A percentile compares a stretch with the other conserved stretches of the same genome.
These are phyloP conservation scores for Dactylella cylindrospora DNA, from an alignment of 2,329 filamentous ascomycete species.

Conservation along the genomic window DNA sequence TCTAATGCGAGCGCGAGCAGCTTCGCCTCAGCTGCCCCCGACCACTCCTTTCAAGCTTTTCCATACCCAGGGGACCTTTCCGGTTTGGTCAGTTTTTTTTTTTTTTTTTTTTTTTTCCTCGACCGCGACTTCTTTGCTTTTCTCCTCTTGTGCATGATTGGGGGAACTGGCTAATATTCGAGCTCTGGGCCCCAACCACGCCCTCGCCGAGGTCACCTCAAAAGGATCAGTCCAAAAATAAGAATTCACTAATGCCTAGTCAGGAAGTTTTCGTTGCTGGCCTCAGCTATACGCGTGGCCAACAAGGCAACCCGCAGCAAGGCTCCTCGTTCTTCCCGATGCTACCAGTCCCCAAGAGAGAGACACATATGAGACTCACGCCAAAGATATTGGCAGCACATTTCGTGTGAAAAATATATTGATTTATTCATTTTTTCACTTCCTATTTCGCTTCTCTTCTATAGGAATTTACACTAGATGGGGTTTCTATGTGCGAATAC, in stretches of 20 bases:
- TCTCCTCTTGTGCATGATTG: conserved; percentile 22
- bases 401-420: too few species aligned
- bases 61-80: too few species aligned
- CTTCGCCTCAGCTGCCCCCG: conserved; percentile 41
- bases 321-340: conserved; percentile 21
- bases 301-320: conserved; percentile 36
- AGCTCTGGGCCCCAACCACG: conserved; percentile 19
- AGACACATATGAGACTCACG: too few species aligned
- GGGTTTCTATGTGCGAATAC: too few species aligned
- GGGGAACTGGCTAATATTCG: too few species aligned
- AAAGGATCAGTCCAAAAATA: conserved; percentile 35
- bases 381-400: too few species aligned
- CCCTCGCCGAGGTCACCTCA: conserved; percentile 21
- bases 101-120: too few species aligned
- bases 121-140: conserved; percentile 41
- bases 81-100: conserved; percentile 22
- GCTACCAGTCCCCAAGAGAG: too few species aligned
- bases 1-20: conserved; percentile 40
- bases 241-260: conserved; percentile 32
- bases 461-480: too few species aligned
- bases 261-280: conserved; percentile 24
- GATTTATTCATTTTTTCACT: too few species aligned
- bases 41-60: conserved; percentile 12
- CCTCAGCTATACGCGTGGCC: conserved; percentile 38
- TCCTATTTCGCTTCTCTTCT: too few species aligned